Evolutionary conservation across 2,329 filamentous ascomycete species (phyloP), one percentile per base, ranked within the genome.

Genomic region (Botrytis fabae): DNA sequence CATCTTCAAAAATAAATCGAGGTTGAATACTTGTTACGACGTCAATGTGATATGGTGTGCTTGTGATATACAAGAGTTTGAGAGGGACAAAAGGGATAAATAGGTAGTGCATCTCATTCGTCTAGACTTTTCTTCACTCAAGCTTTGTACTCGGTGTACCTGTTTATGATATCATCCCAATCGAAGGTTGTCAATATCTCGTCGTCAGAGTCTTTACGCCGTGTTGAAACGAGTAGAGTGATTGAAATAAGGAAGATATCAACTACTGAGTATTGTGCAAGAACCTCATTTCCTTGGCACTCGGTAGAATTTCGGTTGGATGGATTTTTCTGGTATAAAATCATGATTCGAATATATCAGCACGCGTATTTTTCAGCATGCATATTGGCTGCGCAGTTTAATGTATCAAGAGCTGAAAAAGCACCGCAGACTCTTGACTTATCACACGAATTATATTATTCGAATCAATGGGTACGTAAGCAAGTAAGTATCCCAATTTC

Each of bases 301-400:
- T 60, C n/a, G 51, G 51, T 57, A 18, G n/a, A 57, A 28, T 28
- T 32, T 9, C n/a, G 51, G 51, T 57, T 5, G 14, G 14, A 54
- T 16, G 51, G 8, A 54, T 61, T n/a, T 14, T 35, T 38, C 8
- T 38, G 14, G 25, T 7, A 57, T 28, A 18, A 22, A 54, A 57
- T 14, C n/a, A 57, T 57, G 51, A 57, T 18, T 28, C 14, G n/a
- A 57, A 57, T 28, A 57, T 57, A 57, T 57, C 51, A 57, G n/a
- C n/a, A 57, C 51, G 51, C 51, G 51, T 57, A 57, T 57, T 57
- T 57, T 57, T 57, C 51, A 57, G 51, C 51, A 54, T 28, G 51
- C 51, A 54, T 54, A 54, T 54, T 14, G 51, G 28, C 12, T 54
- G 51, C 51, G n/a, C 51, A 28, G 25, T 28, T 54, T 6, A 54